These are phyloP conservation scores for Kodamaea alishanica DNA, from an alignment of 1,139 yeast species.

Conservation along the genomic window DNA sequence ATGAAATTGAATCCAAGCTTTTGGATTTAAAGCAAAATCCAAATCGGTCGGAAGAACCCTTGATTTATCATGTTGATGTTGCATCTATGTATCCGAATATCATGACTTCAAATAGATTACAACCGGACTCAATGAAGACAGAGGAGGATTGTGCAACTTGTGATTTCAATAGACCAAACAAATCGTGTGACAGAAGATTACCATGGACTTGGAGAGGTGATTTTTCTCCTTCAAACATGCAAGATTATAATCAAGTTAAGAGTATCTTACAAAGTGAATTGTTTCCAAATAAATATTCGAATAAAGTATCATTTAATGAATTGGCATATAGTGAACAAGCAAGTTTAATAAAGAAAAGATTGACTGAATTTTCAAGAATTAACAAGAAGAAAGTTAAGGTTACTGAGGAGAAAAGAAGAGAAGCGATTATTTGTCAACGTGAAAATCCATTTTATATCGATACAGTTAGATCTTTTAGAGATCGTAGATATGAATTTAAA, in stretches of 20 bases:
- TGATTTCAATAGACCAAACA: conserved; percentile 94
- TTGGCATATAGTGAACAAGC: conserved; percentile 79
- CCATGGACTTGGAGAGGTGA: conserved; percentile 99
- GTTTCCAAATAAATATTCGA: conserved; percentile 63
- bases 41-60: conserved; percentile 68
- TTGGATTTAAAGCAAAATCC: conserved; percentile 59
- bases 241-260: conserved; percentile 87
- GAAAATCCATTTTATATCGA: conserved; percentile 96
- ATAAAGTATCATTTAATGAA: conserved; percentile 66
- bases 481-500: conserved; percentile 93
- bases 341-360: conserved; percentile 64
- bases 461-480: conserved; percentile 92
- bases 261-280: conserved; percentile 76
- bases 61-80: conserved; percentile 96
- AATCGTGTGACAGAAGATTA: conserved; percentile 82
- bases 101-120: conserved; percentile 95
- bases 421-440: conserved; percentile 93
- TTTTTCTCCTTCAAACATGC: conserved; percentile 84
- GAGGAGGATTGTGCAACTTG: conserved; percentile 97
- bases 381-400: conserved; percentile 79
- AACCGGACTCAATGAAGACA: conserved; percentile 95
- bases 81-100: conserved; percentile 99
- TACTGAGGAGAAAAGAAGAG: conserved; percentile 82
- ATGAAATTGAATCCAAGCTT: conserved; percentile 53
- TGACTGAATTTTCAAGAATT: conserved; percentile 83